A percentile compares a stretch with the other conserved stretches of the same genome.
Evolutionary conservation across 495 filamentous ascomycete genomes (phyloP).

Genomic region (Neurospora hispaniola): DNA sequence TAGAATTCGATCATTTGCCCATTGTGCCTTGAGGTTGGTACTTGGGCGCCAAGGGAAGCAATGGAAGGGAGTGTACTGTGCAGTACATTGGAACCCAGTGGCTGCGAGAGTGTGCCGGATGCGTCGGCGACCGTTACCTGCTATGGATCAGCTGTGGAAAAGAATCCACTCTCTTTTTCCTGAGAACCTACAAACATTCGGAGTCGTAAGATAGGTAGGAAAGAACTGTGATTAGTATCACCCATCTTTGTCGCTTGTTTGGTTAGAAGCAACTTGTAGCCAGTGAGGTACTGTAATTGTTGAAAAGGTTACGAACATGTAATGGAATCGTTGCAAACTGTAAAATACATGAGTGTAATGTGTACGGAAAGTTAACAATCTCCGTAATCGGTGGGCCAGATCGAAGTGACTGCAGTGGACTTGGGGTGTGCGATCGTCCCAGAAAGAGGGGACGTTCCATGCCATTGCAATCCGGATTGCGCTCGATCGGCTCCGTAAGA

Average conservation of each 20-base stretch:
- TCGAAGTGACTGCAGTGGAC: background rate
- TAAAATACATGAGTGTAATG: background rate
- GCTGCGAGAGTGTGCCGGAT: background rate
- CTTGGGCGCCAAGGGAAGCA: background rate
- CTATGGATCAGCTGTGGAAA: background rate
- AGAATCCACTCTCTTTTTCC: background rate
- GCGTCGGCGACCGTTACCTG: background rate
- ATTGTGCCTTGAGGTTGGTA: background rate
- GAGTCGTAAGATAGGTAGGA: background rate
- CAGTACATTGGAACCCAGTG: background rate
- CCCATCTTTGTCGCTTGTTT: background rate
- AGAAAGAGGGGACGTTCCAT: background rate
- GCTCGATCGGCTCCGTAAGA: background rate
- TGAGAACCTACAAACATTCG: background rate
- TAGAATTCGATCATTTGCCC: no score
- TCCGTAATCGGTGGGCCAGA: background rate
- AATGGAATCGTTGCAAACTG: background rate
- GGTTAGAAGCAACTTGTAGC: background rate
- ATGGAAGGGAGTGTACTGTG: background rate
- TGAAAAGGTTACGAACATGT: background rate
- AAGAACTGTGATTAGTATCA: background rate
- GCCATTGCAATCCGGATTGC: background rate
- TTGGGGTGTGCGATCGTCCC: background rate
- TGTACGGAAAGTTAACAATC: background rate
- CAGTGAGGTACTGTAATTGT: background rate